Percentiles rank a stretch among this genome's conserved stretches.
phyloP scores from a whole-genome alignment of 2,329 filamentous ascomycete species.

The Keithomyces neogunnii region DNA sequence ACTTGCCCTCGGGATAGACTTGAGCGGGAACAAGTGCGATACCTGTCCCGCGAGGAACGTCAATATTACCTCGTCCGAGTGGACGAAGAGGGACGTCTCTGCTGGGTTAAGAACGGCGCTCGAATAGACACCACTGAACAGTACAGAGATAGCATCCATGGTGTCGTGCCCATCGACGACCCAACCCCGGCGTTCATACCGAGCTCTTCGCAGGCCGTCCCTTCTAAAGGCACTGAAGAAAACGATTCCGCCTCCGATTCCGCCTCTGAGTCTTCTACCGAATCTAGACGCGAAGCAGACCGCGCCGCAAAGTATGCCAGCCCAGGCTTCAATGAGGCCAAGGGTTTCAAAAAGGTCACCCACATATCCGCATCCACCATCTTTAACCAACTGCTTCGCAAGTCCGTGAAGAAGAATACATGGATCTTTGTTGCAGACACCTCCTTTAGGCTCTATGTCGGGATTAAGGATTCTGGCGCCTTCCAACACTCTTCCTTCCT shows the following conservation, averaged over 20 bases:
- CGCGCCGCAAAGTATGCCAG: constrained; percentile 58
- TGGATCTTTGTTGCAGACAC: constrained; percentile 94
- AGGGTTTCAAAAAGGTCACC: constrained; percentile 43
- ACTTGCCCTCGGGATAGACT: constrained; percentile 66
- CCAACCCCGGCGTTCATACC: constrained; percentile 44
- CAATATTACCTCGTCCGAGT: constrained; percentile 73
- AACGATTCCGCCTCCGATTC: constrained; percentile 13
- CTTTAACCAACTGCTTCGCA: constrained; percentile 69
- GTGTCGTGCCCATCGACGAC: constrained; percentile 57
- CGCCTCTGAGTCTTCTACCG: constrained; percentile 28
- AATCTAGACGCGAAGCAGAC: constrained; percentile 46
- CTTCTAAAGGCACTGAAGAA: constrained; percentile 8
- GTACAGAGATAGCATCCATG: constrained; percentile 73
- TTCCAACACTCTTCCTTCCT: constrained; percentile 92
- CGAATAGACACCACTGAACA: constrained; percentile 67
- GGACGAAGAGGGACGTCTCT: constrained; percentile 64
- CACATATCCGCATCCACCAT: constrained; percentile 65
- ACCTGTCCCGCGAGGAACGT: constrained; percentile 74
- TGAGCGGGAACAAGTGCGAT: constrained; percentile 73
- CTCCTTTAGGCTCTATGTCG: constrained; percentile 75
- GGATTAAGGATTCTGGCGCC: constrained; percentile 79
- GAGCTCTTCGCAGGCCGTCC: neutral
- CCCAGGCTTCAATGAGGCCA: constrained; percentile 51
- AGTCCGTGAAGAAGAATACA: constrained; percentile 75
- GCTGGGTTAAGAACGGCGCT: constrained; percentile 77